Evolutionary conservation across 2,329 filamentous ascomycete species (phyloP), one percentile per base, ranked within the genome.

Genomic region (Tympanopsis confertula): DNA sequence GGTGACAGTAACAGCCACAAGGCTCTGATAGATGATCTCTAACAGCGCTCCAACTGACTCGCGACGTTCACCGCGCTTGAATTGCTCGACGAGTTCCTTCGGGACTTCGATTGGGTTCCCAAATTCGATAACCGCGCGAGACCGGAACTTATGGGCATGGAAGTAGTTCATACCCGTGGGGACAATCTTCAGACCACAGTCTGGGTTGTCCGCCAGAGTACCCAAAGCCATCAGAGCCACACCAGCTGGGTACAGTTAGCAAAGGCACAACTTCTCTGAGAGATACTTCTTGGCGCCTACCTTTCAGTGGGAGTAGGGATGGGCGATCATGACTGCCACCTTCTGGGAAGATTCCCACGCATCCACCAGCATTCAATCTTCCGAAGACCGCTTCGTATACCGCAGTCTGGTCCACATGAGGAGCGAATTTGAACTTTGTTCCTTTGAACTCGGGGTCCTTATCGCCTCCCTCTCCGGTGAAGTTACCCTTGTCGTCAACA

Each of bases 121-220:
- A 50, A 96, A 98, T 54, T 98, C 91, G 42, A 96, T 80, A 4
- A 98, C 89, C 24, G 89, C 91, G 54, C 91, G 77, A 45, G 89
- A 96, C 35, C 89, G 82, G 61, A 98, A 98, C 58, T 96, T 98
- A 69, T 98, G 89, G 0, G 89, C 85, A 59, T 96, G 89, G 63
- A 98, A 98, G 61, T 98, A 98, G 61, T 98, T 98, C 89, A 98
- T 95, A 50, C 89, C 89, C 37, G 91, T 88, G 3, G 91, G 91
- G 18, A 98, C 86, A 49, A 98, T 95, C 59, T 88, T 93, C 43
- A 98, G 67, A 20, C 85, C 86, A 53, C 86, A 94, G 45, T 89
- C 71, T 3, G 88, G 88, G 43, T 88, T 78, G 40, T 86, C 80
- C 4, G 85, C 86, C 37, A 96, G 68, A 1, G 91, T 82, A 28